Base-by-base conservation (phyloP, 176 grass and related monocot genomes). In the Zoysia pacifica region DNA sequence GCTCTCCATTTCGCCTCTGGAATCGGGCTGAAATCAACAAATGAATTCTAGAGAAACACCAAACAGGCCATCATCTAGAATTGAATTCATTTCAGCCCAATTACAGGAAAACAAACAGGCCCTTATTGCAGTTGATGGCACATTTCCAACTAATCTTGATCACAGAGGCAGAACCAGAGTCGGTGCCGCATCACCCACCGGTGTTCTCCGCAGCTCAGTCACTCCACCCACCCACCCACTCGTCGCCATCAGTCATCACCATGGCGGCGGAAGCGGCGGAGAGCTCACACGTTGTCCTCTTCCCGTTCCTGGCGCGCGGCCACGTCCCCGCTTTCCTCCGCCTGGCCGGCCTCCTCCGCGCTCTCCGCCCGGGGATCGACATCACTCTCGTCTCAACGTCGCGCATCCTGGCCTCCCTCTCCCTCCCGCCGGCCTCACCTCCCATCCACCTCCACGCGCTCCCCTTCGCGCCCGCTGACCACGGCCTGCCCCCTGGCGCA, bases 271-370 rank as follows among this genome's bases (percentile, higher is more conserved):
- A 63, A 37, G 62, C 36, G 16, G 51, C 66, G 61, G 60, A 14
- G 66, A 67, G 50, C 36, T 66, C 8, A 9, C 77, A 89, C 72
- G 14, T 85, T 48, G 78, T 85, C 14, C 72, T 89, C 49, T 81
- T 85, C n/a, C 82, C 82, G 72, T 89, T 89, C 82, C 82, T 85
- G 14, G 82, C 87, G 66, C 66, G 73, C 77, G 82, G 77, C 58
- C 87, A 89, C 59, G 10, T 85, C 65, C 77, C 87, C 2, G 77
- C 82, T 37, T 89, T 85, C 67, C 77, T 89, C 82, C 66, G 77
- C 72, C 78, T 89, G 43, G 87, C 82, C n/a, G 50, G 9, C 14
- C 72, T 81, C 82, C 87, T 89, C 58, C 78, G 70, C 48, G 43
- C 45, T 36, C 78, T 72, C 43, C 66, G 77, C 66, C 72, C 82